Conservation (phyloP, 495 filamentous ascomycete species). For the Penicillium cinerascens region DNA sequence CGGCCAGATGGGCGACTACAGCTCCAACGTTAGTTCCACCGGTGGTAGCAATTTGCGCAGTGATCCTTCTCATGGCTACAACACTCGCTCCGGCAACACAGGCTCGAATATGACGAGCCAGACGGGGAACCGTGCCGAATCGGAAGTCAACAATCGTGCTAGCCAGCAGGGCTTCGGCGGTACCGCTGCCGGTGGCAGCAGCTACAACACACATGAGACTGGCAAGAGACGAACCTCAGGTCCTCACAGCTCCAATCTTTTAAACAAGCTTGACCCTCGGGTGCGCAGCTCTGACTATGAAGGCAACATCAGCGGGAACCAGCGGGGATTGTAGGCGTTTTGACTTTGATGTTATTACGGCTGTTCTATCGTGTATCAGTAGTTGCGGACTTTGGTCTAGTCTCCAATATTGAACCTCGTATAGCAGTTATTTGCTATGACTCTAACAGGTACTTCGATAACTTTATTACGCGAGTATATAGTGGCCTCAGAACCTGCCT, state of each 20-base stretch:
- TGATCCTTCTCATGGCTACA: constrained; percentile 7
- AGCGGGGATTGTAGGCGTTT: constrained; percentile 6
- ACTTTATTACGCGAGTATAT: too few relatives aligned
- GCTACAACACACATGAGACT: constrained; percentile 27
- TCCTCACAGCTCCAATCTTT: constrained; percentile 39
- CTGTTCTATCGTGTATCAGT: too few relatives aligned
- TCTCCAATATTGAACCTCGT: too few relatives aligned
- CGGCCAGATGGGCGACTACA: constrained; percentile 4
- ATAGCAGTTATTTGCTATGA: too few relatives aligned
- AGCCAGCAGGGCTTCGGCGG: constrained; percentile 23
- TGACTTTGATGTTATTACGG: too few relatives aligned
- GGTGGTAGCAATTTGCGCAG: neutral
- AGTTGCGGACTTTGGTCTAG: too few relatives aligned
- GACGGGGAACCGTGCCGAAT: too few relatives aligned
- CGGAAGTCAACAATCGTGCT: too few relatives aligned
- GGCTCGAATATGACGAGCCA: constrained; percentile 27
- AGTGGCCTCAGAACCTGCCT: too few relatives aligned
- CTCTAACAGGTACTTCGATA: too few relatives aligned
- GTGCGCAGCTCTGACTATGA: constrained; percentile 19
- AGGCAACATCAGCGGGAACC: constrained; percentile 2
- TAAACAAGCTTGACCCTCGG: constrained; percentile 48
- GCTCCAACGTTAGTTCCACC: neutral
- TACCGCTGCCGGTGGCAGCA: constrained; percentile 30
- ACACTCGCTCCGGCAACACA: constrained; percentile 19
- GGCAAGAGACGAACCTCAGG: constrained; percentile 25